Evolutionary conservation across 129 eudicot genomes (phyloP).

Genomic region (Pittosporum tobira): DNA sequence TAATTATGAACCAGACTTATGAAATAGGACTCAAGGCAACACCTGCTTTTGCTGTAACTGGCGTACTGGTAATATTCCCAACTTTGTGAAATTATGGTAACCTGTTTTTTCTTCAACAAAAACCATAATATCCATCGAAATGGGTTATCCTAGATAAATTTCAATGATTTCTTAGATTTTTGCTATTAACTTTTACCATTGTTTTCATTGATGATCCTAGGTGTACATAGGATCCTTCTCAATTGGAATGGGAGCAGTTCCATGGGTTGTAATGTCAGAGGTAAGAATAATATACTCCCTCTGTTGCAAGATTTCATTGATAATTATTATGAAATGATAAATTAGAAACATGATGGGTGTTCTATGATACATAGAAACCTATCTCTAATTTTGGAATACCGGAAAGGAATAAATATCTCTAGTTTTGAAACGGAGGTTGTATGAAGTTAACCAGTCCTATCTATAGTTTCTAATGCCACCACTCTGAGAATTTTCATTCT

Average conservation of each 20-base stretch:
- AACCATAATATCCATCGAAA: neutral
- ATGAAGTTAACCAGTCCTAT: neutral
- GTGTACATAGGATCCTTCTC: constrained; percentile 70
- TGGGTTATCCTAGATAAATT: neutral
- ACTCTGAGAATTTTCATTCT: constrained; percentile 3
- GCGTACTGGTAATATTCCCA: constrained; percentile 56
- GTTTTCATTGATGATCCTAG: constrained; percentile 25
- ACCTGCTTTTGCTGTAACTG: constrained; percentile 79
- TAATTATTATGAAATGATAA: too few relatives aligned
- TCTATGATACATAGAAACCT: too few relatives aligned
- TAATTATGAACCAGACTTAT: constrained; percentile 41
- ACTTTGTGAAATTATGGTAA: neutral
- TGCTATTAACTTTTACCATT: neutral
- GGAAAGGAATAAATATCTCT: too few relatives aligned
- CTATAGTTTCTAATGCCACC: neutral
- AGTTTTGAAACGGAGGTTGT: too few relatives aligned
- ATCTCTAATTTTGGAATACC: too few relatives aligned
- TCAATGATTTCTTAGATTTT: neutral
- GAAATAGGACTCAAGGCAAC: constrained; percentile 54
- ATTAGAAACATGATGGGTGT: too few relatives aligned
- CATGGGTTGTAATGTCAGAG: constrained; percentile 99
- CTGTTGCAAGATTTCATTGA: too few relatives aligned
- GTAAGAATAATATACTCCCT: constrained; percentile 36
- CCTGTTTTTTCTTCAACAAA: neutral
- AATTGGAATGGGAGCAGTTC: constrained; percentile 96